These are phyloP conservation scores for Cutaneotrichosporon dermatis DNA, from an alignment of 1,284 basidiomycete species.

Conservation along the genomic window DNA sequence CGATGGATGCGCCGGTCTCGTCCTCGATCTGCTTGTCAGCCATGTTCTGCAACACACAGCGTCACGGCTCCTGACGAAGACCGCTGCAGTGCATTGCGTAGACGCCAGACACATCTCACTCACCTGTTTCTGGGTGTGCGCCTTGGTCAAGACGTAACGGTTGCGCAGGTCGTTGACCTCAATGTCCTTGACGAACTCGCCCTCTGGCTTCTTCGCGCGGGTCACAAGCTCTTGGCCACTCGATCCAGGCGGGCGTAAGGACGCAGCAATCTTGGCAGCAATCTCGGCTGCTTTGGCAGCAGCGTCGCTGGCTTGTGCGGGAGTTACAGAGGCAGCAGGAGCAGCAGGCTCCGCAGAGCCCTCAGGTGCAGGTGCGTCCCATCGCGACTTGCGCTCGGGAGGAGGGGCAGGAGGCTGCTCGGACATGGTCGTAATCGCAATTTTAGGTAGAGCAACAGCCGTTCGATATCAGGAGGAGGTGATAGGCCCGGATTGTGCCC, in stretches of 20 bases:
- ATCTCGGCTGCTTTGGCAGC: constrained; percentile 61
- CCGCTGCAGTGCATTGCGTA: too few species aligned
- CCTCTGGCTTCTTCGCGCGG: constrained; percentile 66
- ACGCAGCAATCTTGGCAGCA: constrained; percentile 85
- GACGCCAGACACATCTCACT: constrained; percentile 31
- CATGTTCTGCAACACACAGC: too few species aligned
- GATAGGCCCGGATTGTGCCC: not conserved
- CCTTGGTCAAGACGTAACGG: constrained; percentile 90
- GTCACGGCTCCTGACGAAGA: too few species aligned
- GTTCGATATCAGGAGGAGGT: too few species aligned
- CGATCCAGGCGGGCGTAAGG: constrained; percentile 54
- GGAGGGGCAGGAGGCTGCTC: constrained; percentile 5
- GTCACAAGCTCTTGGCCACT: constrained; percentile 52
- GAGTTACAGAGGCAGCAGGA: constrained; percentile 47
- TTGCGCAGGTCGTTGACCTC: constrained; percentile 98
- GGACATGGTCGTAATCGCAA: constrained; percentile 7
- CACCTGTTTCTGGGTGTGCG: constrained; percentile 85
- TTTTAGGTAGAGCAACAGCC: too few species aligned
- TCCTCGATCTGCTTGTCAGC: constrained; percentile 64
- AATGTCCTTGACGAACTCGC: constrained; percentile 82
- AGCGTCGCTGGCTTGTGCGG: constrained; percentile 59
- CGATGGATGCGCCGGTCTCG: constrained; percentile 82
- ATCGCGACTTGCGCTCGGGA: constrained; percentile 19
- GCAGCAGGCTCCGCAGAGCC: constrained; percentile 28
- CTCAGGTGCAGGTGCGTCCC: constrained; percentile 11